Base-by-base conservation (phyloP, 495 filamentous ascomycete genomes). In the Penicillium goetzii region DNA sequence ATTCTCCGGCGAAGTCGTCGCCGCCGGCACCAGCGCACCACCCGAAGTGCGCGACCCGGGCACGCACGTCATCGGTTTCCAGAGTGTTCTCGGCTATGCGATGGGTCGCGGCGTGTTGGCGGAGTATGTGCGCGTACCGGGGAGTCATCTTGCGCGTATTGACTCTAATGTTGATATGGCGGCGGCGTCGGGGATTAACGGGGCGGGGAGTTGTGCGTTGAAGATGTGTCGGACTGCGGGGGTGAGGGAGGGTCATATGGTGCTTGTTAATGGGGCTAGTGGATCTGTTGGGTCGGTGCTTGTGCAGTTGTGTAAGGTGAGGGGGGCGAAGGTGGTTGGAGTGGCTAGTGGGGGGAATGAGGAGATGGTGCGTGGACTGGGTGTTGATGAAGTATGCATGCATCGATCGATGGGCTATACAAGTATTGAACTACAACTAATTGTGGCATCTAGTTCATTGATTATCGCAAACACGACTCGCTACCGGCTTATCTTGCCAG, bases 381-480 rank as follows among this genome's bases (percentile, higher is more conserved):
- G 68, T 5, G 70, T 59, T 28, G 68, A 72, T 33, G 68, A 72
- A 61, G 70, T 70, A 61, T 19, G 58, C 21, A 9, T 11, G 23
- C 9, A 4, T 36, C 55, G 25, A 25, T 25, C 9, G 9, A 15
- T 0, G 30, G 5, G 17, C 54, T 49, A 30, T 17, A 33, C n/a
- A 19, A 56, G n/a, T 40, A 56, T 15, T 45, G 58, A 19, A 54
- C 56, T 59, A 23, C 58, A 1, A 9, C 54, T 56, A 40, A 56
- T 43, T 30, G 26, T 1, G 1, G 1, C 5, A 19, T n/a, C n/a
- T 61, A 79, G 77, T 71, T 75, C 0, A 66, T 81, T 10, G 77
- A 80, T 55, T 81, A 81, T 55, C 62, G 32, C 12, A 61, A 58
- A 4, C 64, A 76, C 49, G 58, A 55, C 1, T 60, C 68, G 0